Conservation (phyloP, 2,329 filamentous ascomycete species). For the Colletotrichum costaricense region DNA sequence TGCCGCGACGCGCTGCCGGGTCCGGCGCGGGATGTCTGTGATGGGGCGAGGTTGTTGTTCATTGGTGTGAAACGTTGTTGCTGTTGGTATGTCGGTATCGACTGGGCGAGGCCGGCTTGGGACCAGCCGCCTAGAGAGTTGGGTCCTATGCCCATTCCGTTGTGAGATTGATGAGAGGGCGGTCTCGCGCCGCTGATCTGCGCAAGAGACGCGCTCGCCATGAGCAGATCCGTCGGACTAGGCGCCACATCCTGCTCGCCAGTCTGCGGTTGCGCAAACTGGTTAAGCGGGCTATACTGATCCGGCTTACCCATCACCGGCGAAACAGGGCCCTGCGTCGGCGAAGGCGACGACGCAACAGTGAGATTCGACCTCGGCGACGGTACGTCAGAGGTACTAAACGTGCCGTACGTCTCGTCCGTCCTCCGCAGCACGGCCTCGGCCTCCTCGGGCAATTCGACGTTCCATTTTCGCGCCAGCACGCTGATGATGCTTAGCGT, state of each 20-base stretch:
- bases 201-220: slow-evolving; percentile 38
- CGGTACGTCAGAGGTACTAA: slow-evolving; percentile 70
- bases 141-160: background rate
- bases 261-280: slow-evolving; percentile 45
- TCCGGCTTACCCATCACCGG: slow-evolving; percentile 39
- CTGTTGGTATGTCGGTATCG: slow-evolving; percentile 43
- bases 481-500: slow-evolving; percentile 88
- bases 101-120: slow-evolving; percentile 39
- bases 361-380: slow-evolving; percentile 58
- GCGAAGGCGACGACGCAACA: slow-evolving; percentile 40
- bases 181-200: slow-evolving; percentile 37
- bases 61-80: slow-evolving; percentile 25
- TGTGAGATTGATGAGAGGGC: slow-evolving; percentile 21
- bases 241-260: slow-evolving; percentile 39
- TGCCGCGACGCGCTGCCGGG: slow-evolving; percentile 31
- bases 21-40: background rate
- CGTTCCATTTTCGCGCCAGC: slow-evolving; percentile 88
- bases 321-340: slow-evolving; percentile 40
- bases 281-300: slow-evolving; percentile 50
- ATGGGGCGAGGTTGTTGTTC: slow-evolving; percentile 2
- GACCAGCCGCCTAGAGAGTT: slow-evolving; percentile 39
- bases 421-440: slow-evolving; percentile 79
- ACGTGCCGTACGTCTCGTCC: slow-evolving; percentile 82
- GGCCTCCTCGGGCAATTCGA: slow-evolving; percentile 88
- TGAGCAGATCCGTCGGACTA: slow-evolving; percentile 42